Conservation (phyloP, 1,284 basidiomycete genomes). For the Pseudozyma sp. region DNA sequence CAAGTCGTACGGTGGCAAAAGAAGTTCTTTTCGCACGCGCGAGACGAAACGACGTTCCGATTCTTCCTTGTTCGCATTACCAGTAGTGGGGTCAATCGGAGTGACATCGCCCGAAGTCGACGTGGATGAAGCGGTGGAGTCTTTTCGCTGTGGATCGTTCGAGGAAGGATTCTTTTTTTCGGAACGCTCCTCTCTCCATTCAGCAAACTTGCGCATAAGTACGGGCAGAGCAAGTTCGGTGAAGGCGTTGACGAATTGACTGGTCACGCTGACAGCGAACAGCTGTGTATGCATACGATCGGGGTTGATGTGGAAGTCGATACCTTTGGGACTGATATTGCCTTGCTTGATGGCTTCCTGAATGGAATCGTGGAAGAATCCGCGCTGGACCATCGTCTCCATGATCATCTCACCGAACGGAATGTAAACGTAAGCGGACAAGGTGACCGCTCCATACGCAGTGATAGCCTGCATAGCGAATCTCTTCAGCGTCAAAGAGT, state of each 20-base stretch:
- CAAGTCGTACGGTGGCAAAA: conserved; percentile 79
- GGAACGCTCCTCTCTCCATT: conserved; percentile 40
- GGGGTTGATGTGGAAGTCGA: conserved; percentile 71
- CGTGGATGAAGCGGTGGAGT: conserved; percentile 9
- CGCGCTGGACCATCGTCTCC: conserved; percentile 56
- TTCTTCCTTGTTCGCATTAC: conserved; percentile 13
- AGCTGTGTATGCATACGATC: conserved; percentile 86
- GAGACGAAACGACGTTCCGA: conserved; percentile 81
- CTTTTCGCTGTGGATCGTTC: conserved; percentile 5
- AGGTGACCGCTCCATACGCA: conserved; percentile 75
- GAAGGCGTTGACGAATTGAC: conserved; percentile 85
- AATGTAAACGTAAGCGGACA: conserved; percentile 67
- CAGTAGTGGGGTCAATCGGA: background rate
- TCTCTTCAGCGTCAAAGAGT: conserved; percentile 88
- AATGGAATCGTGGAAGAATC: conserved; percentile 58
- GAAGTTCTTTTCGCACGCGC: conserved; percentile 80
- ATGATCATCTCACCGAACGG: conserved; percentile 67
- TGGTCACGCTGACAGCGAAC: conserved; percentile 93
- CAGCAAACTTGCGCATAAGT: conserved; percentile 69
- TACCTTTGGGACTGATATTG: conserved; percentile 33
- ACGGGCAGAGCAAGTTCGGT: conserved; percentile 83
- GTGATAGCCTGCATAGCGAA: conserved; percentile 90
- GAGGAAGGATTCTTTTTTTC: conserved; percentile 17
- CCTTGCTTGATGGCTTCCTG: conserved; percentile 54
- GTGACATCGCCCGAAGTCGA: conserved; percentile 28